Base-by-base conservation (phyloP, 2,329 filamentous ascomycete genomes). In the Thelonectria blattea region DNA sequence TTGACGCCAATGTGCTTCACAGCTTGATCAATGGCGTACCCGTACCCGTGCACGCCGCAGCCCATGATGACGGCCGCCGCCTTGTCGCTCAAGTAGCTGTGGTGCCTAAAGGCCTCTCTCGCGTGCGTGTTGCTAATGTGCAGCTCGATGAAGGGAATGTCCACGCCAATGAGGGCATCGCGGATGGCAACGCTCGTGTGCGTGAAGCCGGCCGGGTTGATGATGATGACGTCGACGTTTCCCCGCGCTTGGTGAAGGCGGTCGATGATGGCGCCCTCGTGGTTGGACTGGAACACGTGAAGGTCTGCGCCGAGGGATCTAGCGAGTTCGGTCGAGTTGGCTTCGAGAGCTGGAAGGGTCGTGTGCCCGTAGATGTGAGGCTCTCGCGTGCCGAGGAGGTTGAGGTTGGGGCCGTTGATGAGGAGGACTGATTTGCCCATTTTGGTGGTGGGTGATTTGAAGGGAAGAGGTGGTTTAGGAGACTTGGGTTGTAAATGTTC, bases 351-450 rank as follows among this genome's bases (percentile, higher is more conserved):
- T 17, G 79, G 55, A 15, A 93, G 85, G 0, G 89, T 91, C 1
- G 85, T 87, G 61, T 78, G 80, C 70, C 90, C 90, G 77, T 93
- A 92, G 68, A 91, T 83, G 27, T 85, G 78, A 12, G 90, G 90
- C 73, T 93, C 90, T 17, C 90, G 84, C 15, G 85, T 88, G 34
- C 90, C 90, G 37, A 93, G 84, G 53, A 93, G 87, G 76, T 92
- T 92, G 69, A 92, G 87, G 74, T 92, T 93, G 18, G 89, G 89
- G 11, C 90, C 89, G 75, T 91, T 91, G 78, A 92, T 86, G 65
- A 92, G 80, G 66, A 91, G 86, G 71, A 91, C 86, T 46, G 59
- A 61, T 54, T 50, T 51, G 11, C 37, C 27, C 59, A 61, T 61
- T 49, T 39, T 56, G 43, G 34, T 22, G 20, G 24, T 30, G 17